Evolutionary conservation across 208 protist genomes (phyloP).

Genomic region (Tritrichomonas musculus): DNA sequence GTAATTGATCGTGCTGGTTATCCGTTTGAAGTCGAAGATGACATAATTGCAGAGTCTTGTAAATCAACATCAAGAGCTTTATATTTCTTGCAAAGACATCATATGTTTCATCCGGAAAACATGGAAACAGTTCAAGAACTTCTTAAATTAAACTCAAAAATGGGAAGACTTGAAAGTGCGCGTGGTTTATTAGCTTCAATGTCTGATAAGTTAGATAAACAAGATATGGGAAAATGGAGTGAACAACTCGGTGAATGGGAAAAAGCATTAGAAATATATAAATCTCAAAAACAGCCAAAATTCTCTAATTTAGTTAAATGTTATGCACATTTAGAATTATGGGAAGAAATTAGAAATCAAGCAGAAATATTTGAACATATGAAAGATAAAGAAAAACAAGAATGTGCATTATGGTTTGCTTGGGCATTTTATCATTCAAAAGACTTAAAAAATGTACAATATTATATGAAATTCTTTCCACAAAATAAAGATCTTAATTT

Average conservation of each 20-base stretch:
- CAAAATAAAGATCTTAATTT: not conserved
- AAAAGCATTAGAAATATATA: conserved; percentile 10
- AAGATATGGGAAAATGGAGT: not conserved
- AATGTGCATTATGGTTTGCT: conserved; percentile 6
- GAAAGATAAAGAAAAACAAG: not conserved
- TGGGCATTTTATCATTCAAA: conserved; percentile 31
- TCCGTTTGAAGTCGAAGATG: not conserved
- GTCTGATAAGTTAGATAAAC: not conserved
- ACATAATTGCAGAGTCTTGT: not conserved
- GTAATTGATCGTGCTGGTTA: not conserved
- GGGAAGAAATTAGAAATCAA: not conserved
- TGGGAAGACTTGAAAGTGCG: not conserved
- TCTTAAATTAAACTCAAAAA: not conserved
- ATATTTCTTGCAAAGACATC: not conserved
- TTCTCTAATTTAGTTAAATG: not conserved
- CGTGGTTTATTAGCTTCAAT: not conserved
- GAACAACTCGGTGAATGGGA: conserved; percentile 28
- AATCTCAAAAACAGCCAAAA: not conserved
- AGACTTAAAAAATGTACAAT: not conserved
- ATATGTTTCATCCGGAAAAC: not conserved
- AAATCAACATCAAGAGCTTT: not conserved
- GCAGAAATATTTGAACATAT: not conserved
- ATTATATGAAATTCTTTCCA: not conserved
- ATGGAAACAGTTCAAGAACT: not conserved
- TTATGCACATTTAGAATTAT: conserved; percentile 22